Evolutionary conservation across 1,284 basidiomycete genomes (phyloP).

Genomic region (Sporisorium sorghi): DNA sequence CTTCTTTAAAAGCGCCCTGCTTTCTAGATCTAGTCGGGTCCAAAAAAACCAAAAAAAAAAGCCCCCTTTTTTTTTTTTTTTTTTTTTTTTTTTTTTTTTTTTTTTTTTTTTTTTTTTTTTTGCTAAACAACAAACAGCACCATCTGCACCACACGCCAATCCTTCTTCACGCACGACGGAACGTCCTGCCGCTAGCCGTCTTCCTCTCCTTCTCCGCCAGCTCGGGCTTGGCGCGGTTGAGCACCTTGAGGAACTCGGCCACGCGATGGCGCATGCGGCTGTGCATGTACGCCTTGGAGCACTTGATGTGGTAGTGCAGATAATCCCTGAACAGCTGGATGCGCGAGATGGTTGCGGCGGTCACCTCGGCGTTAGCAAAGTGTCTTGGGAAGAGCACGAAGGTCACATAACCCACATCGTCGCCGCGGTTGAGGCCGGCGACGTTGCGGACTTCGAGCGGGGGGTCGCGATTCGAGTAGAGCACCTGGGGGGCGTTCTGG

Average conservation of each 20-base stretch:
- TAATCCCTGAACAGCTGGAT: slow-evolving; percentile 98
- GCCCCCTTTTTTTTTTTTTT: too few species aligned
- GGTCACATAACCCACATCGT: slow-evolving; percentile 97
- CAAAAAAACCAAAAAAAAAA: too few species aligned
- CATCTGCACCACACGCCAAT: too few species aligned
- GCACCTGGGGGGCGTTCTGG: slow-evolving; percentile 96
- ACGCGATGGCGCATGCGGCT: slow-evolving; percentile 95
- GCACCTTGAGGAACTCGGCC: slow-evolving; percentile 94
- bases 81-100: too few species aligned
- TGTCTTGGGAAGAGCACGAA: slow-evolving; percentile 98
- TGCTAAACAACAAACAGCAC: too few species aligned
- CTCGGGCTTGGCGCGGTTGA: slow-evolving; percentile 98
- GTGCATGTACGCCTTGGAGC: slow-evolving; percentile 99
- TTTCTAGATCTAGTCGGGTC: too few species aligned
- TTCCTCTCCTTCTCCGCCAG: slow-evolving; percentile 83
- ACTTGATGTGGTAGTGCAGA: slow-evolving; percentile 98
- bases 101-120: too few species aligned
- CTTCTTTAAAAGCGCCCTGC: too few species aligned
- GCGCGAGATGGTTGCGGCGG: slow-evolving; percentile 88
- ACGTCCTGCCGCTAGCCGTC: slow-evolving; percentile 77
- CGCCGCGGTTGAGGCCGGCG: slow-evolving; percentile 81
- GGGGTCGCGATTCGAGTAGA: slow-evolving; percentile 95
- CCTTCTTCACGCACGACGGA: slow-evolving; percentile 51
- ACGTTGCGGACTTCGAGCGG: slow-evolving; percentile 93
- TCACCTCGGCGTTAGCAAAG: slow-evolving; percentile 81